Evolutionary conservation across 1,284 basidiomycete genomes (phyloP).

Genomic region (Butyriboletus appendiculatus): DNA sequence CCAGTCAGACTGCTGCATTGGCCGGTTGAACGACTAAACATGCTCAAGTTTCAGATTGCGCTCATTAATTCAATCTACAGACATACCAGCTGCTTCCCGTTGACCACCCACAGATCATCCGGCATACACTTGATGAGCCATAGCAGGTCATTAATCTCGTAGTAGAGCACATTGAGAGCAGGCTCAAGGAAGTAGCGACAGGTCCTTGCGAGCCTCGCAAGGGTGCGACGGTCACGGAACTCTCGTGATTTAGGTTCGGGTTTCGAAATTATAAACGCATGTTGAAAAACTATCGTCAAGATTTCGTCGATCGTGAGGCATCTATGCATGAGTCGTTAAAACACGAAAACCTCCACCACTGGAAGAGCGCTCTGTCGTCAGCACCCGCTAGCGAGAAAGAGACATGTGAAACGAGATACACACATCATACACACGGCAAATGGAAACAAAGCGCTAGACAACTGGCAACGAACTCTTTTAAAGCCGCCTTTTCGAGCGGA

Average conservation of each 20-base stretch:
- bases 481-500: conserved; percentile 26
- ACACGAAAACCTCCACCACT: conserved; percentile 20
- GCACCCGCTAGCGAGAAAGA: background rate
- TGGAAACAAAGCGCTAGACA: conserved; percentile 18
- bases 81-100: conserved; percentile 33
- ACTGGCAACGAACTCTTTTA: conserved; percentile 3
- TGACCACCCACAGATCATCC: conserved; percentile 34
- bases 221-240: conserved; percentile 31
- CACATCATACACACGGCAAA: conserved; percentile 29
- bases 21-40: conserved; percentile 23
- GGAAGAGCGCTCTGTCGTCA: conserved; percentile 3
- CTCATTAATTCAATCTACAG: background rate
- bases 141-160: conserved; percentile 35
- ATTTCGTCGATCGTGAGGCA: conserved; percentile 35
- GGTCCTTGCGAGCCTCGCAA: conserved; percentile 34
- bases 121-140: conserved; percentile 36
- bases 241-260: conserved; percentile 31
- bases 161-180: conserved; percentile 35
- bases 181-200: conserved; percentile 34
- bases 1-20: conserved; percentile 28
- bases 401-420: conserved; percentile 5
- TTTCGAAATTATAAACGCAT: conserved; percentile 31
- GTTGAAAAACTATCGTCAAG: conserved; percentile 32
- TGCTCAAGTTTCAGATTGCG: conserved; percentile 8
- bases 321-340: conserved; percentile 31